Evolutionary conservation across 495 filamentous ascomycete genomes (phyloP).

Genomic region (Daldinia vernicosa): DNA sequence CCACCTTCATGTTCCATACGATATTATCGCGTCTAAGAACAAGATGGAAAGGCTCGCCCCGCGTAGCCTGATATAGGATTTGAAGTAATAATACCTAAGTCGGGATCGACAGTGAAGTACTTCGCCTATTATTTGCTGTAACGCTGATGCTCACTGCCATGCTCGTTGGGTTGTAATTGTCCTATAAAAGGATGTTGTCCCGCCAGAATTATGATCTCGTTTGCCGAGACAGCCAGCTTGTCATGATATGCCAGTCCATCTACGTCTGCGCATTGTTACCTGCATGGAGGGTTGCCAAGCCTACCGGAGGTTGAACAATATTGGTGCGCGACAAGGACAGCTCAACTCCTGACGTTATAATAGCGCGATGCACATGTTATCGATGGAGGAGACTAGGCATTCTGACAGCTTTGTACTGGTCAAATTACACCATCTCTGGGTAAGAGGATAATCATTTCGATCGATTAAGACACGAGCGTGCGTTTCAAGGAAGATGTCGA

Average conservation of each 20-base stretch:
- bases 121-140: slow-evolving; percentile 15
- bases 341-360: slow-evolving; percentile 57
- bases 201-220: slow-evolving; percentile 43
- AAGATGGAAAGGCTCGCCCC: slow-evolving; percentile 12
- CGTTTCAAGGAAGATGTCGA: slow-evolving; percentile 59
- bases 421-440: slow-evolving; percentile 44
- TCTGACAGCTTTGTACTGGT: slow-evolving; percentile 42
- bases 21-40: neutral
- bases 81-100: slow-evolving; percentile 10
- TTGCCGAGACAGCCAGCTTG: slow-evolving; percentile 41
- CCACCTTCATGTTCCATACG: slow-evolving; percentile 4
- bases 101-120: neutral
- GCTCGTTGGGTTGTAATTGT: slow-evolving; percentile 65
- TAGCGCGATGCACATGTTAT: slow-evolving; percentile 36
- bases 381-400: slow-evolving; percentile 53
- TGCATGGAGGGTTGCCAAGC: slow-evolving; percentile 63
- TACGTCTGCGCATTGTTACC: slow-evolving; percentile 37
- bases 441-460: slow-evolving; percentile 55
- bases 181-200: slow-evolving; percentile 32
- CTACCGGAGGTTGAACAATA: slow-evolving; percentile 48
- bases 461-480: slow-evolving; percentile 50
- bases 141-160: slow-evolving; percentile 61
- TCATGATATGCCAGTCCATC: slow-evolving; percentile 35
- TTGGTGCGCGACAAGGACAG: slow-evolving; percentile 54
- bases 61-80: slow-evolving; percentile 1